phyloP scores from a whole-genome alignment of 257 asterid genomes.

The Salvia splendens region DNA sequence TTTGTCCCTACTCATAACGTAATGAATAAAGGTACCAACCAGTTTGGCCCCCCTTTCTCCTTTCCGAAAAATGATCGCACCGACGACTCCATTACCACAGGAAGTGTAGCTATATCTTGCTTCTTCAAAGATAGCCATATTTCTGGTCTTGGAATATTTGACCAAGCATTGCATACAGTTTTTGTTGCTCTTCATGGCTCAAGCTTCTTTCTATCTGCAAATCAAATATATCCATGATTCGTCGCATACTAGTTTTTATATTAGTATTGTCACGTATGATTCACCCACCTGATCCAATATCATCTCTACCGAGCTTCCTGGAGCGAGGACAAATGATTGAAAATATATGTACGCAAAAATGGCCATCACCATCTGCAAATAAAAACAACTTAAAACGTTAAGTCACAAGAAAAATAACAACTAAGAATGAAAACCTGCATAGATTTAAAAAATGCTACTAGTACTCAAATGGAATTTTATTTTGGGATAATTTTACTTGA shows the following conservation, averaged over 20 bases:
- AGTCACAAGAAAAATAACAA: no score
- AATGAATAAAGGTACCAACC: slow-evolving; percentile 14
- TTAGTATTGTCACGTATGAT: background rate
- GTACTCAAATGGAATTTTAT: no score
- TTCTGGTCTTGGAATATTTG: slow-evolving; percentile 49
- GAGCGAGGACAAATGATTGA: slow-evolving; percentile 56
- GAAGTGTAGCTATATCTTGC: background rate
- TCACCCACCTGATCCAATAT: slow-evolving; percentile 60
- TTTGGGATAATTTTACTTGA: no score
- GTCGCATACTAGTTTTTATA: background rate
- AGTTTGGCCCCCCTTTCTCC: background rate
- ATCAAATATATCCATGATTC: background rate
- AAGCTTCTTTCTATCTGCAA: slow-evolving; percentile 62
- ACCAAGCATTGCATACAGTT: slow-evolving; percentile 55
- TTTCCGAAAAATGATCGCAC: slow-evolving; percentile 8
- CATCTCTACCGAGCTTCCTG: slow-evolving; percentile 48
- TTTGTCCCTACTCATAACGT: background rate
- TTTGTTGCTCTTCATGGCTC: slow-evolving; percentile 59
- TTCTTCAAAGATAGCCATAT: slow-evolving; percentile 28
- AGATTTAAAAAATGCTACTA: no score
- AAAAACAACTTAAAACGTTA: background rate
- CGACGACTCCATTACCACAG: slow-evolving; percentile 12
- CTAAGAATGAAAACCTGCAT: no score
- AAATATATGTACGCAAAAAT: slow-evolving; percentile 64
- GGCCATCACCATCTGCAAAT: slow-evolving; percentile 70